These are phyloP conservation scores for Coniochaeta prunicola DNA, from an alignment of 2,329 filamentous ascomycete species.

Conservation along the genomic window DNA sequence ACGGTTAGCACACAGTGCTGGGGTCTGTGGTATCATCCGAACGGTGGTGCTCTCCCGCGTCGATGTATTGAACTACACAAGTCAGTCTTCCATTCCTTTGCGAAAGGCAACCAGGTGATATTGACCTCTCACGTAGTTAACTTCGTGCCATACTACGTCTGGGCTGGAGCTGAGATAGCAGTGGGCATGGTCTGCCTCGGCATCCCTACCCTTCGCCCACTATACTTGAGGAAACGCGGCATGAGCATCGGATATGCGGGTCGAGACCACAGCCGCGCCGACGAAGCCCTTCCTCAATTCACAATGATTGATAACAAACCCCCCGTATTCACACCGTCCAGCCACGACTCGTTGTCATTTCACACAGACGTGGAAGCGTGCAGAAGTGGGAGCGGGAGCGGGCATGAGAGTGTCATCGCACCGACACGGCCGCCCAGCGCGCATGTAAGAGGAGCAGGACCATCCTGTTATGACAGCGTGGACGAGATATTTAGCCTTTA, in stretches of 20 bases:
- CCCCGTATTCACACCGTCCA: not conserved
- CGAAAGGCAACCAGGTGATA: not conserved
- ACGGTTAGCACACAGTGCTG: slow-evolving; percentile 21
- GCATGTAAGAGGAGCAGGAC: slow-evolving; percentile 9
- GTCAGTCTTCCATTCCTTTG: slow-evolving; percentile 12
- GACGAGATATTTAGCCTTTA: slow-evolving; percentile 23
- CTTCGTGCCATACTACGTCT: slow-evolving; percentile 26
- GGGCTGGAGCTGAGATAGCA: slow-evolving; percentile 30
- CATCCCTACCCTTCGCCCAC: slow-evolving; percentile 29
- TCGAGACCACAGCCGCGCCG: slow-evolving; percentile 48
- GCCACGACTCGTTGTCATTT: slow-evolving; percentile 15
- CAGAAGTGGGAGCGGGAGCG: not conserved
- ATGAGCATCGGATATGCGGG: slow-evolving; percentile 12
- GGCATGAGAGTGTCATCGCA: not conserved
- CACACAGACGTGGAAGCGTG: slow-evolving; percentile 12
- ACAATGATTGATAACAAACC: slow-evolving; percentile 43
- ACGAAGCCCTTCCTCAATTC: slow-evolving; percentile 23
- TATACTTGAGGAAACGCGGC: slow-evolving; percentile 34
- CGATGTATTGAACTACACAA: slow-evolving; percentile 19
- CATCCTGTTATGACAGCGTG: slow-evolving; percentile 19
- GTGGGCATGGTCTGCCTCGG: slow-evolving; percentile 32
- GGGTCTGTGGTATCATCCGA: slow-evolving; percentile 24
- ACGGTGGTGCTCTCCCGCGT: slow-evolving; percentile 19
- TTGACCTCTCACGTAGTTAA: slow-evolving; percentile 17
- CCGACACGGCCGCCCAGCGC: slow-evolving; percentile 12